phyloP scores from a whole-genome alignment of 768 basidiomycete species.

The Hemileccinum rubropunctum region DNA sequence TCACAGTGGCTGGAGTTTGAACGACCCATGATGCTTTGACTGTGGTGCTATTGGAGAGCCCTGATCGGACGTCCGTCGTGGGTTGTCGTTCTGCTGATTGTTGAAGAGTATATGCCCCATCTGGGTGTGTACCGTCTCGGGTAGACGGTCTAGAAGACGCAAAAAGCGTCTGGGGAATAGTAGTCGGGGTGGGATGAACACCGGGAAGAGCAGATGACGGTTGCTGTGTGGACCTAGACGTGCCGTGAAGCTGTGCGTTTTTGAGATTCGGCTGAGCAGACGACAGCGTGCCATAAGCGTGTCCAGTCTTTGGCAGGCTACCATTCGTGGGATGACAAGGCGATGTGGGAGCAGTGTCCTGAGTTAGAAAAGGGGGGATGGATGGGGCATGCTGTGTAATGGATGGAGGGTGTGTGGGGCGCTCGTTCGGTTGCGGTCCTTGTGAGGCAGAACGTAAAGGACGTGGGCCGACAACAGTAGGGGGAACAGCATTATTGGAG shows the following conservation, averaged over 20 bases:
- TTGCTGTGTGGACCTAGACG: constrained; percentile 15
- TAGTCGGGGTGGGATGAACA: constrained; percentile 22
- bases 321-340: constrained; percentile 12
- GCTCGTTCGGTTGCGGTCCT: constrained; percentile 22
- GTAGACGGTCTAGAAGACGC: constrained; percentile 29
- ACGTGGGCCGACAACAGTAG: constrained; percentile 26
- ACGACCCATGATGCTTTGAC: constrained; percentile 33
- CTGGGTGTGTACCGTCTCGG: constrained; percentile 18
- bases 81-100: constrained; percentile 14
- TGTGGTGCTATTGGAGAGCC: constrained; percentile 16
- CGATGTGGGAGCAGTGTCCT: constrained; percentile 20
- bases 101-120: constrained; percentile 5
- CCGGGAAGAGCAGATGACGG: constrained; percentile 16
- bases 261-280: constrained; percentile 27
- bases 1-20: constrained; percentile 27
- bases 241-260: constrained; percentile 16
- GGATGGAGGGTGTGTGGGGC: constrained; percentile 26
- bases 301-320: constrained; percentile 15
- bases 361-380: constrained; percentile 10
- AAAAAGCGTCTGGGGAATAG: constrained; percentile 15
- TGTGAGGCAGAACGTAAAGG: constrained; percentile 29
- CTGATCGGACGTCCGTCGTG: constrained; percentile 8
- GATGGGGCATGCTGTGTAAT: constrained; percentile 8
- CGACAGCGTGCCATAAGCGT: constrained; percentile 5
- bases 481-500: constrained; percentile 15